Percentiles rank a stretch among this genome's conserved stretches.
These are phyloP conservation scores for Tulasnella sp. DNA, from an alignment of 768 basidiomycete genomes.

Conservation along the genomic window DNA sequence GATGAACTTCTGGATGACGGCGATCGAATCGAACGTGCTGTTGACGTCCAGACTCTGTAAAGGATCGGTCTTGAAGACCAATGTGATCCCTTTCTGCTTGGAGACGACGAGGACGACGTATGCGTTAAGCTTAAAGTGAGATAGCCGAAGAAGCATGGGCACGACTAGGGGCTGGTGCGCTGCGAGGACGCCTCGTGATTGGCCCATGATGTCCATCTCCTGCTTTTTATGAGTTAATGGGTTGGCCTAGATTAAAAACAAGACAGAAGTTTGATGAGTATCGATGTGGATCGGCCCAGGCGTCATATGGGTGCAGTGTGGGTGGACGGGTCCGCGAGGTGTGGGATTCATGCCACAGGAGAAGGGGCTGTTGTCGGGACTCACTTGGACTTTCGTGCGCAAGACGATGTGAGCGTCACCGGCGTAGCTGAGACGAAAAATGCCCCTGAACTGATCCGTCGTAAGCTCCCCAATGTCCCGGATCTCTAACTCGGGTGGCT, in stretches of 20 bases:
- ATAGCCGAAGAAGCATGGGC: constrained; percentile 94
- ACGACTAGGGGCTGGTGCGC: constrained; percentile 93
- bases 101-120: constrained; percentile 98
- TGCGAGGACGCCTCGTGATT: constrained; percentile 79
- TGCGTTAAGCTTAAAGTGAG: constrained; percentile 86
- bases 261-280: no score
- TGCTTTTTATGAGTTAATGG: constrained; percentile 88
- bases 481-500: constrained; percentile 96
- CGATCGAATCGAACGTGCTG: constrained; percentile 95
- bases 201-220: constrained; percentile 77
- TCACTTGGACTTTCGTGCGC: constrained; percentile 85
- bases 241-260: constrained; percentile 54
- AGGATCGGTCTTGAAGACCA: constrained; percentile 99
- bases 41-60: constrained; percentile 96
- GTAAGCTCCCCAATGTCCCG: constrained; percentile 97
- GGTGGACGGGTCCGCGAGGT: no score
- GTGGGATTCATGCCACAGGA: not conserved
- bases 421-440: constrained; percentile 87
- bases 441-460: constrained; percentile 89
- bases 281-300: no score
- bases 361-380: constrained; percentile 19
- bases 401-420: constrained; percentile 86
- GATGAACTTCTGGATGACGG: constrained; percentile 95
- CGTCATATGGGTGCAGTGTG: not conserved
- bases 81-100: constrained; percentile 93